Evolutionary conservation across 345 rosid species (phyloP).

Genomic region (Boechera stricta): DNA sequence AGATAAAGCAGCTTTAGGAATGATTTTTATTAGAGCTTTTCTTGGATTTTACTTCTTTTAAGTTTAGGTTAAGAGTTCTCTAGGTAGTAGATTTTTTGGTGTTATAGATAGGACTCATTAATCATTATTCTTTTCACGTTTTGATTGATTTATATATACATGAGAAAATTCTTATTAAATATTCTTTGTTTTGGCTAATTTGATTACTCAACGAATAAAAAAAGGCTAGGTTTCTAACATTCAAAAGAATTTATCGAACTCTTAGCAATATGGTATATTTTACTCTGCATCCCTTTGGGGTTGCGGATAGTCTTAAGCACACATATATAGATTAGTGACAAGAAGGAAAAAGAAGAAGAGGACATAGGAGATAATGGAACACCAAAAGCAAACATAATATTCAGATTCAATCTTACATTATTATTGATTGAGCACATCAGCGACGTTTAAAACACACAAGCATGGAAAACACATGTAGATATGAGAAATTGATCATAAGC

Average conservation of each 20-base stretch:
- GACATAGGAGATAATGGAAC: background rate
- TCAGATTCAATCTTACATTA: background rate
- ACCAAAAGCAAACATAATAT: background rate
- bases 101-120: too few species aligned
- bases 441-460: background rate
- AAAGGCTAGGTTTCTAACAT: too few species aligned
- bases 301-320: too few species aligned
- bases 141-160: too few species aligned
- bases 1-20: too few species aligned
- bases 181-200: background rate
- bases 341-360: background rate
- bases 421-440: background rate
- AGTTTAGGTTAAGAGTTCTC: background rate
- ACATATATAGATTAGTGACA: too few species aligned
- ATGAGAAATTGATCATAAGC: background rate
- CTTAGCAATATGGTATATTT: too few species aligned
- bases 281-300: too few species aligned
- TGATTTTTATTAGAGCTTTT: background rate
- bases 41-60: background rate
- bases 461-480: background rate
- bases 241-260: too few species aligned
- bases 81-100: too few species aligned
- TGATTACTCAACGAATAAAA: background rate
- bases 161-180: too few species aligned
- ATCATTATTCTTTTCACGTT: background rate